Base-by-base conservation (phyloP, 2,329 filamentous ascomycete genomes). In the Penicillium thymicola region DNA sequence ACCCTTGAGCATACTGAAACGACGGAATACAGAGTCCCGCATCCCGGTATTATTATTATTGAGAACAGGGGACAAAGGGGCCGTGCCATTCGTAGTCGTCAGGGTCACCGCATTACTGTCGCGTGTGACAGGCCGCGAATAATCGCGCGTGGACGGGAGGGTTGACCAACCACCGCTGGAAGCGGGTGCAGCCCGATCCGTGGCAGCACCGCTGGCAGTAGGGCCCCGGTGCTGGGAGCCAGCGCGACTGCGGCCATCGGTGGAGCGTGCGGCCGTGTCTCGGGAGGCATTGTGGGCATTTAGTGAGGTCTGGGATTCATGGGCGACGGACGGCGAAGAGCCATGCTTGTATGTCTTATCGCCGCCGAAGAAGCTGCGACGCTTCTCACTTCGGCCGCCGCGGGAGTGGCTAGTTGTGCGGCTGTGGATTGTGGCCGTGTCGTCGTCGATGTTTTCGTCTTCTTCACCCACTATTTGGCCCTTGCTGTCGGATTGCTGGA, bases 1-100 rank as follows among this genome's bases (percentile, higher is more conserved):
- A 9, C 71, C 71, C 71, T 88, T 89, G 67, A 95, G 79, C 66
- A 92, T 79, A 71, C 89, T 94, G 63, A 95, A 79, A 67, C 91
- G 78, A 77, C 91, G 93, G 75, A 87, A 85, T 63, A 95, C 83
- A 56, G 86, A 88, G 36, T 83, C 84, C 51, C 83, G 82, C 67
- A 72, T 69, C 25, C 68, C 71, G 37, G 65, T 58, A 23, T 61
- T 57, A 46, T 54, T 63, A 51, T 27, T 56, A 37, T 77, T 68
- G 4, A 75, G 72, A 28, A 72, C 68, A 37, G 74, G 78, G 42
- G 68, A 62, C 41, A 51, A 47, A 42, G 55, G 66, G 55, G 57
- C 64, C 59, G 54, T 57, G 9, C 59, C 50, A 44, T 57, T 57
- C 1, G 54, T 57, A 18, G 57, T 57, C 5, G 53, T 50, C 34